Conservation (phyloP, 306 rosid species). For the apple (Malus domestica) region ASM211411v1 NC_041800.1:31674233-31674732, state of each 20-base stretch:
- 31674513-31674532: conserved; percentile 12
- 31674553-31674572: conserved; percentile 9
- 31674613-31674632: neutral
- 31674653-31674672: neutral
- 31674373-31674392: neutral
- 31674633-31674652: neutral
- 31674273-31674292: neutral
- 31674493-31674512: conserved; percentile 1
- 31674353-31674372: neutral
- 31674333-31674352: neutral
- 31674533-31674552: conserved; percentile 1
- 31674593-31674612: neutral
- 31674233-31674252: neutral
- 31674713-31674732: neutral
- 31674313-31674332: neutral
- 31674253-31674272: neutral
- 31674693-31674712: neutral
- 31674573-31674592: neutral
- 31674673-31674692: neutral
- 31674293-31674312: neutral
- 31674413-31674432: neutral
- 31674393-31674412: neutral
- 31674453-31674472: neutral
- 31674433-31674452: neutral
- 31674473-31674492: neutral